phyloP scores from a whole-genome alignment of 129 eudicot genomes.

The Arctium minus region DNA sequence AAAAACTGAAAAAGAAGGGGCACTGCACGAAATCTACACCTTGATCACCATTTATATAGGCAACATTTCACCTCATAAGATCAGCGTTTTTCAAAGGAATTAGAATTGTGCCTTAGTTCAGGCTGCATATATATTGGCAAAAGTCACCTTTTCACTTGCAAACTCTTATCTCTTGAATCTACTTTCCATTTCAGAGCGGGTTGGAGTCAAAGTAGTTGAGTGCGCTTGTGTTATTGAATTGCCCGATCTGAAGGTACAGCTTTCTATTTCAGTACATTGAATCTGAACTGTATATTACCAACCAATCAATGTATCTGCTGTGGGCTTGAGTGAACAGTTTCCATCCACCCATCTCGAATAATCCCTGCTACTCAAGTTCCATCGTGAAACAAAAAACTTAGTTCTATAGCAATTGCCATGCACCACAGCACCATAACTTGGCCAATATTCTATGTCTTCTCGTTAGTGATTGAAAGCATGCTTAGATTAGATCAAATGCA shows the following conservation, averaged over 20 bases:
- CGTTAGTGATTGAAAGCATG: not conserved
- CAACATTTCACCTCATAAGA: not conserved
- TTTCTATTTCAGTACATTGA: not conserved
- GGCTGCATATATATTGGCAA: not conserved
- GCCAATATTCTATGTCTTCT: not conserved
- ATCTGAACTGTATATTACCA: not conserved
- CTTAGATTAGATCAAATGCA: not conserved
- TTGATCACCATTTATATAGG: not conserved
- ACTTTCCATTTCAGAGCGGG: slow-evolving; percentile 66
- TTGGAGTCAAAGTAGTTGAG: slow-evolving; percentile 74
- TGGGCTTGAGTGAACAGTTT: not conserved
- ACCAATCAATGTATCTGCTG: not conserved
- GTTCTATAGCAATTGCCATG: not conserved
- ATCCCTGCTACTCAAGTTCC: not conserved
- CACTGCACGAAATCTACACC: not conserved
- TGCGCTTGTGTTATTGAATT: slow-evolving; percentile 91
- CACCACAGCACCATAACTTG: not conserved
- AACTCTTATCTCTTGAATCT: not conserved
- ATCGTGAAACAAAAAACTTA: not conserved
- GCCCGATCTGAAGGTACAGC: slow-evolving; percentile 78
- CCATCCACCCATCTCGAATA: not conserved
- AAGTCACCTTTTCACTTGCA: not conserved
- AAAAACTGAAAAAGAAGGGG: not conserved
- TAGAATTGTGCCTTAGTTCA: not conserved
- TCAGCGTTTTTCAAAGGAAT: not conserved